phyloP scores from a whole-genome alignment of 2,329 filamentous ascomycete genomes.

The Mycosphaerella sp. region DNA sequence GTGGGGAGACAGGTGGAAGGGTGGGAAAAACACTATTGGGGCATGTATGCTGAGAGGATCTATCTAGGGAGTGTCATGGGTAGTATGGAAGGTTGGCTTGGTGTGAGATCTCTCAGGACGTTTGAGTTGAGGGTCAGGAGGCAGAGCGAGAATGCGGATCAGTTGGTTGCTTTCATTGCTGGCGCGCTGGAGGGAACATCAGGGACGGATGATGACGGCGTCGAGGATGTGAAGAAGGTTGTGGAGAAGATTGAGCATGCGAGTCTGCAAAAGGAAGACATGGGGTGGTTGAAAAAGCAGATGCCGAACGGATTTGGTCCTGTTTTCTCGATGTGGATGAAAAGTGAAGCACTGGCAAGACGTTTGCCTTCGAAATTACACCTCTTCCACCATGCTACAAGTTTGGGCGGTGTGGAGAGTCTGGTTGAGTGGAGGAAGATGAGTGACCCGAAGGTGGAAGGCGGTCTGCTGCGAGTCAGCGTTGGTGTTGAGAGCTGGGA shows the following conservation, averaged over 20 bases:
- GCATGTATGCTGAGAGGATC: constrained; percentile 62
- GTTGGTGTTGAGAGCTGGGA: constrained; percentile 81
- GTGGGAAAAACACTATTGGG: constrained; percentile 48
- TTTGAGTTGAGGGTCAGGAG: constrained; percentile 73
- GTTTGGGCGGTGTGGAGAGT: constrained; percentile 87
- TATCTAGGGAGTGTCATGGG: constrained; percentile 80
- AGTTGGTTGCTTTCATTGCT: constrained; percentile 66
- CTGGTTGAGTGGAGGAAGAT: constrained; percentile 95
- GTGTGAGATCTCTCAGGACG: constrained; percentile 76
- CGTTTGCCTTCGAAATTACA: constrained; percentile 68
- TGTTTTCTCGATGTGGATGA: constrained; percentile 71
- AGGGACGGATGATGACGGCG: constrained; percentile 35
- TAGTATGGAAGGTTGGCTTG: constrained; percentile 85
- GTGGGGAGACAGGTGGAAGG: constrained; percentile 45
- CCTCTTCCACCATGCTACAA: constrained; percentile 92
- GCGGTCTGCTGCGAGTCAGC: constrained; percentile 69
- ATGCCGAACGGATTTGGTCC: constrained; percentile 90
- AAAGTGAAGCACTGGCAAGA: constrained; percentile 55
- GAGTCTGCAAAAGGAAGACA: constrained; percentile 64
- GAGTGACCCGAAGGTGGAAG: constrained; percentile 69
- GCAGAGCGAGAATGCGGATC: constrained; percentile 65
- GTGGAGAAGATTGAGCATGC: constrained; percentile 67
- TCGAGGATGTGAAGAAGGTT: constrained; percentile 44
- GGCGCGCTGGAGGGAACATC: constrained; percentile 35
- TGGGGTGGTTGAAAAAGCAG: constrained; percentile 68